Evolutionary conservation across 768 basidiomycete genomes (phyloP), one percentile per base, ranked within the genome.

Genomic region (Arthromyces matolae): DNA sequence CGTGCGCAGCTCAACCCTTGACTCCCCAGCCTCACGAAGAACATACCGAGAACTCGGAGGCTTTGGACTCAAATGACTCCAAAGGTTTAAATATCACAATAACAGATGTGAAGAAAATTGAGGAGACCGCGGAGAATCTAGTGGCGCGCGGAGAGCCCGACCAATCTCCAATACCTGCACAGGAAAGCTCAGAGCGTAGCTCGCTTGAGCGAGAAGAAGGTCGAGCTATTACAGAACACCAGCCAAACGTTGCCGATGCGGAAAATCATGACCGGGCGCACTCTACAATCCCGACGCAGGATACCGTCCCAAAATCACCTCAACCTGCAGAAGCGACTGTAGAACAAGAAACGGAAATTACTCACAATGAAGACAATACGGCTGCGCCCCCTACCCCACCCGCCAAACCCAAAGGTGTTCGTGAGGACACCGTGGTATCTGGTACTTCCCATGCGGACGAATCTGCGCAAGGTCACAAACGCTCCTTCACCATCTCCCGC

Each of bases 401-500:
- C 18, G 46, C 38, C 13, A 53, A 58, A 39, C 28, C 38, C 25
- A 34, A 36, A 49, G 44, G 28, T 10, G 19, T 35, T 1, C 22
- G 28, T 16, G 43, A 49, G 42, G 54, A 42, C 16, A 12, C 6
- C 20, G 20, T 25, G 25, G 42, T 25, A 12, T 24, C 37, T 36
- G 22, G 46, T 23, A 43, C 27, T 13, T 33, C 51, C 10, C 45
- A 40, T 35, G 34, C 43, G 36, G 50, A 42, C 29, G 45, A 44
- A 27, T 36, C 44, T 33, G 35, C 23, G 13, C 57, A 32, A 31
- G 34, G 58, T 35, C 82, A 83, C 56, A 76, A 65, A 54, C 74
- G 79, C 36, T 82, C 83, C 4, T 62, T 83, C 59, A 83, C 81
- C 35, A 75, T 83, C 45, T 80, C 80, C 52, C 80, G 74, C 60